A percentile compares a stretch with the other conserved stretches of the same genome.
Evolutionary conservation across 805 yeast genomes (phyloP).

Genomic region (Spathaspora arborariae): DNA sequence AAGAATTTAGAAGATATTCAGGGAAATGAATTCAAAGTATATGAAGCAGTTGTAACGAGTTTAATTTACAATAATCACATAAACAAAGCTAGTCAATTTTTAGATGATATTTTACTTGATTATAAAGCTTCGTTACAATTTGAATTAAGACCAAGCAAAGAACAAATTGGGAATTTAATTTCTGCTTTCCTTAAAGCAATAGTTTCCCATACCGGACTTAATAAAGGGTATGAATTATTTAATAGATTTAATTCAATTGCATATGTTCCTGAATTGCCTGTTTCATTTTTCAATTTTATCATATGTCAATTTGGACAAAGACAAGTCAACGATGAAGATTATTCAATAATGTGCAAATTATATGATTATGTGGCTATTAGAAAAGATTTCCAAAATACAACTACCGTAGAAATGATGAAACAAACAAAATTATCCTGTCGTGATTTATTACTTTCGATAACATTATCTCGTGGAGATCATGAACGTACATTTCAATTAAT

Average conservation of each 20-base stretch:
- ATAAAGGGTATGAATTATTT: conserved; percentile 22
- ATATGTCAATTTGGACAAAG: conserved; percentile 19
- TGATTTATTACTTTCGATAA: conserved; percentile 27
- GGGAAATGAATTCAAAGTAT: conserved; percentile 43
- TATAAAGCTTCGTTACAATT: conserved; percentile 27
- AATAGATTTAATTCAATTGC: conserved; percentile 23
- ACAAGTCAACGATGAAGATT: conserved; percentile 1
- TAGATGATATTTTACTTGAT: conserved; percentile 51
- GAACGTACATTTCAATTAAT: conserved; percentile 31
- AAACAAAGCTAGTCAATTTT: conserved; percentile 49
- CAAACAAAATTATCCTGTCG: conserved; percentile 16
- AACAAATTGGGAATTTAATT: conserved; percentile 36
- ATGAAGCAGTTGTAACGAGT: conserved; percentile 49
- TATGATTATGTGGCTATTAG: conserved; percentile 33
- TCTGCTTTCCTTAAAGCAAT: conserved; percentile 40
- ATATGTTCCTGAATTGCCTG: conserved; percentile 35
- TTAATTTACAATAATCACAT: conserved; percentile 49
- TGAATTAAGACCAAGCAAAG: conserved; percentile 13
- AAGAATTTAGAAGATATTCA: conserved; percentile 21
- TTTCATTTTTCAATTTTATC: conserved; percentile 26
- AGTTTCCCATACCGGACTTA: conserved; percentile 9
- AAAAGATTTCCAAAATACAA: conserved; percentile 27
- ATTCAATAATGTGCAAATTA: conserved; percentile 24
- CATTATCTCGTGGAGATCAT: conserved; percentile 32
- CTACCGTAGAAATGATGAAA: conserved; percentile 8